These are phyloP conservation scores for Colletotrichum sp. DNA, from an alignment of 2,329 filamentous ascomycete species.

Conservation along the genomic window DNA sequence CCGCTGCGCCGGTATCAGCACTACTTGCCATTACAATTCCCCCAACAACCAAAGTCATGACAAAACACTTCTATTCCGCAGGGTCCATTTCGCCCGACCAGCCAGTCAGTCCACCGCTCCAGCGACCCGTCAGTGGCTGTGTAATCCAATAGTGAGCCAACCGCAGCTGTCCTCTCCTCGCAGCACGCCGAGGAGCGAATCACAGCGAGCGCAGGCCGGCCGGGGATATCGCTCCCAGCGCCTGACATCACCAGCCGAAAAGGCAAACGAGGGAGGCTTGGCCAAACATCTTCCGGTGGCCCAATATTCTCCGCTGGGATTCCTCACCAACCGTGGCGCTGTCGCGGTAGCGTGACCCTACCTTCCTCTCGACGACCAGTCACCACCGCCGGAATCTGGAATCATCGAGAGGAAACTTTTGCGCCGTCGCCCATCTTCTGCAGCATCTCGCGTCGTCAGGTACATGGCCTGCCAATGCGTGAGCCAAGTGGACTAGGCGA, in stretches of 20 bases:
- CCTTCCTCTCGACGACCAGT: not conserved
- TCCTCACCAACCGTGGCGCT: constrained; percentile 7
- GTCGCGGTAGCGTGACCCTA: constrained; percentile 2
- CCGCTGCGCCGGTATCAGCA: not conserved
- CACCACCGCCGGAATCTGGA: not conserved
- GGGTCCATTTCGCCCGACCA: not conserved
- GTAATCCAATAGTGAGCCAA: not conserved
- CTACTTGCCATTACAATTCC: not conserved
- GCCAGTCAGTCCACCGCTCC: not conserved
- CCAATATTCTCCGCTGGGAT: not conserved
- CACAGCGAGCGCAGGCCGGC: not conserved
- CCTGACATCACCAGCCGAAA: constrained; percentile 12
- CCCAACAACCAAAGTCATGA: not conserved
- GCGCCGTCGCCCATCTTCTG: not conserved
- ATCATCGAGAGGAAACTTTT: not conserved
- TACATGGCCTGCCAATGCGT: not conserved
- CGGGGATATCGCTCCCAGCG: not conserved
- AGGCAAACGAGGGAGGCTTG: not conserved
- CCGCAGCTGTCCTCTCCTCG: not conserved
- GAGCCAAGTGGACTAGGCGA: not conserved
- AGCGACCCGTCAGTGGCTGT: constrained; percentile 2
- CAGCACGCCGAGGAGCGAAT: not conserved
- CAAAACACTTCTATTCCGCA: not conserved
- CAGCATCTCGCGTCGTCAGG: not conserved
- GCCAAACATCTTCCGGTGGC: not conserved